Conservation (phyloP, 2,329 filamentous ascomycete species). For the Elsinoe ampelina region DNA sequence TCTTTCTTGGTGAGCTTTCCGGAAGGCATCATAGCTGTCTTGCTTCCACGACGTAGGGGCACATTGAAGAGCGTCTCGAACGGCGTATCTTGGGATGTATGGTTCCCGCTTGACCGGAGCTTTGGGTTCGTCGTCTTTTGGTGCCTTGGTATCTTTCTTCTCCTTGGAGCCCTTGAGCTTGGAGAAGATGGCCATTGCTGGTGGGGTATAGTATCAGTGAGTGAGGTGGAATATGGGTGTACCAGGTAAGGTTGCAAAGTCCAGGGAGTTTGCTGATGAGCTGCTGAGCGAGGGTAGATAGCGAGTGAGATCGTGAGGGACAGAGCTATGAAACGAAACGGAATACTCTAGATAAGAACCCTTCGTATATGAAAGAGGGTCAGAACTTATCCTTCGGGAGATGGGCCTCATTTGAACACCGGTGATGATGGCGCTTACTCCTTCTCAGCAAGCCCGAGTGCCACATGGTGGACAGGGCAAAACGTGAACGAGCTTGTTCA, state of each 20-base stretch:
- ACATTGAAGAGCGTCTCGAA: conserved; percentile 20
- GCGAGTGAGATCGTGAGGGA: background rate
- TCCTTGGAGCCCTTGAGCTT: conserved; percentile 24
- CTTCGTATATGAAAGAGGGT: background rate
- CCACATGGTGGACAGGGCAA: conserved; percentile 7
- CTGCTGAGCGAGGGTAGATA: background rate
- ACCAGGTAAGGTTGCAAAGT: background rate
- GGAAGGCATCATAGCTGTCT: conserved; percentile 11
- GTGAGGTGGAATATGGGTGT: background rate
- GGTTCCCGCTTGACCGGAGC: conserved; percentile 20
- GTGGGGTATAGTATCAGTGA: background rate
- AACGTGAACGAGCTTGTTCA: conserved; percentile 2
- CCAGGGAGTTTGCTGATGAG: background rate
- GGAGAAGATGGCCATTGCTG: conserved; percentile 27
- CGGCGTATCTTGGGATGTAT: conserved; percentile 24
- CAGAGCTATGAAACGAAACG: background rate
- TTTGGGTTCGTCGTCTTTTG: conserved; percentile 14
- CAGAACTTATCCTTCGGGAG: conserved; percentile 1
- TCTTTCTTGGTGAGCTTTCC: conserved; percentile 11
- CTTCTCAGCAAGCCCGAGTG: background rate
- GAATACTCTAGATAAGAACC: background rate
- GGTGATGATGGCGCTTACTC: conserved; percentile 16
- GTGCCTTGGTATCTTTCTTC: conserved; percentile 19
- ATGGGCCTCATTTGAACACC: conserved; percentile 1
- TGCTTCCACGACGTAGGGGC: conserved; percentile 6